Percentiles rank a stretch among this genome's conserved stretches.
These are phyloP conservation scores for Cyclotella baltica DNA, from an alignment of 108 stramenopile species.

Conservation along the genomic window DNA sequence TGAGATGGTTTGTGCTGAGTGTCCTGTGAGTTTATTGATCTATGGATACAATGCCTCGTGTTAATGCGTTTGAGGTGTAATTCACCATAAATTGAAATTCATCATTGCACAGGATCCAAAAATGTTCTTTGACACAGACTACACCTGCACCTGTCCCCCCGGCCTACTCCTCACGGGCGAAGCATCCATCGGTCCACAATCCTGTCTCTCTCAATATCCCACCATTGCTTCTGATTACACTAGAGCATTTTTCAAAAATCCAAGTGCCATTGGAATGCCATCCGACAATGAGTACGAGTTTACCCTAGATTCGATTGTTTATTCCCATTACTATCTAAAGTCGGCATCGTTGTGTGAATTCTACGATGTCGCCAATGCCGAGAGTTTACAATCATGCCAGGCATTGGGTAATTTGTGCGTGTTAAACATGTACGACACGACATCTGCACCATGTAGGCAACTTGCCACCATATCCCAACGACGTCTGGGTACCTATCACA, in stretches of 20 bases:
- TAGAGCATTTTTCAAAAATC: constrained; percentile 36
- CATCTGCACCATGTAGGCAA: constrained; percentile 57
- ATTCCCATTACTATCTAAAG: constrained; percentile 59
- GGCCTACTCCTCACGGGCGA: constrained; percentile 59
- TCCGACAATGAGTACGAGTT: constrained; percentile 11
- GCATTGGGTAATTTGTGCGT: constrained; percentile 78
- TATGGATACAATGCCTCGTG: no score
- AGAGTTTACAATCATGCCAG: constrained; percentile 57
- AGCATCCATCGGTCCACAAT: constrained; percentile 52
- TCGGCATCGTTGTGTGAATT: constrained; percentile 64
- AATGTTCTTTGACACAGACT: constrained; percentile 60
- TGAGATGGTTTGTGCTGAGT: constrained; percentile 53
- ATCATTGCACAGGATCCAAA: no score
- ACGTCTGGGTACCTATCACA: constrained; percentile 31
- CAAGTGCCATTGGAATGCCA: neutral
- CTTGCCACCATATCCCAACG: constrained; percentile 33
- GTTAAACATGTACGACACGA: constrained; percentile 65
- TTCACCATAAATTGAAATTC: no score
- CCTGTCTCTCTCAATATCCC: constrained; percentile 44
- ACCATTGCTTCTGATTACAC: constrained; percentile 26
- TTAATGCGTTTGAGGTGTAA: no score
- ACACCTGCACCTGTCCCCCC: constrained; percentile 54
- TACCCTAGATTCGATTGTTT: constrained; percentile 41
- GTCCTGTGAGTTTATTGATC: no score
- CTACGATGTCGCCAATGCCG: constrained; percentile 27